Conservation (phyloP, 2,329 filamentous ascomycete species). For the Tolypocladium inflatum region DNA sequence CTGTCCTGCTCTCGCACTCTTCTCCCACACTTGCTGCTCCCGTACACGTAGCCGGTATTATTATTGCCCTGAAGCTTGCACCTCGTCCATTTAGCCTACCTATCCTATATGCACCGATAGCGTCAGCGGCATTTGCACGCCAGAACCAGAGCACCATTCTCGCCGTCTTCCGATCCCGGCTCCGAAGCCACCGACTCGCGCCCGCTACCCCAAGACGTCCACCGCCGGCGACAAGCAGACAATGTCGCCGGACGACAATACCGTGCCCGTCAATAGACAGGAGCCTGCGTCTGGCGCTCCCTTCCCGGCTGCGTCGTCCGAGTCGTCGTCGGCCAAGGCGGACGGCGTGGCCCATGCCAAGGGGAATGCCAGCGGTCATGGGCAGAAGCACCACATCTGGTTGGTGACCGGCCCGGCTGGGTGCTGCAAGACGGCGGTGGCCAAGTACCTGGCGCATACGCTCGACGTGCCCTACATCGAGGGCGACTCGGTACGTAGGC, state of each 20-base stretch:
- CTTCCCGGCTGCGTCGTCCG: neutral
- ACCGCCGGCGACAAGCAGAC: slow-evolving; percentile 3
- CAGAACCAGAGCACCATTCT: neutral
- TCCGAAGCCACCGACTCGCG: neutral
- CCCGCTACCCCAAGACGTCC: neutral
- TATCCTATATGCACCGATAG: neutral
- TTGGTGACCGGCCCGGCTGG: slow-evolving; percentile 71
- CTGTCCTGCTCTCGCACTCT: neutral
- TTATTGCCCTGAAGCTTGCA: neutral
- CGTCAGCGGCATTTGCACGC: neutral
- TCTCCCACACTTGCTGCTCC: neutral
- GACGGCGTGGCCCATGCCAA: slow-evolving; percentile 15
- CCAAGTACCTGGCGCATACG: slow-evolving; percentile 51
- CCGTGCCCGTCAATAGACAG: slow-evolving; percentile 33
- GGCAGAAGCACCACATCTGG: slow-evolving; percentile 58
- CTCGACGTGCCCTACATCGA: slow-evolving; percentile 64
- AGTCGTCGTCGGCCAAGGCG: slow-evolving; percentile 14
- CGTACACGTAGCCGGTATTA: neutral
- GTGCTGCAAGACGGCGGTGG: slow-evolving; percentile 71
- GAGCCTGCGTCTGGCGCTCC: slow-evolving; percentile 15
- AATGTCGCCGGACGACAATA: slow-evolving; percentile 43
- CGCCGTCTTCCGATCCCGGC: neutral
- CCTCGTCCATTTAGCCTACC: neutral
- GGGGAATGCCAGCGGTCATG: slow-evolving; percentile 5
- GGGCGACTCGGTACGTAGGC: slow-evolving; percentile 57